Evolutionary conservation across 495 filamentous ascomycete species (phyloP), one percentile per base, ranked within the genome.

Genomic region (Lasiosphaeris hirsuta): DNA sequence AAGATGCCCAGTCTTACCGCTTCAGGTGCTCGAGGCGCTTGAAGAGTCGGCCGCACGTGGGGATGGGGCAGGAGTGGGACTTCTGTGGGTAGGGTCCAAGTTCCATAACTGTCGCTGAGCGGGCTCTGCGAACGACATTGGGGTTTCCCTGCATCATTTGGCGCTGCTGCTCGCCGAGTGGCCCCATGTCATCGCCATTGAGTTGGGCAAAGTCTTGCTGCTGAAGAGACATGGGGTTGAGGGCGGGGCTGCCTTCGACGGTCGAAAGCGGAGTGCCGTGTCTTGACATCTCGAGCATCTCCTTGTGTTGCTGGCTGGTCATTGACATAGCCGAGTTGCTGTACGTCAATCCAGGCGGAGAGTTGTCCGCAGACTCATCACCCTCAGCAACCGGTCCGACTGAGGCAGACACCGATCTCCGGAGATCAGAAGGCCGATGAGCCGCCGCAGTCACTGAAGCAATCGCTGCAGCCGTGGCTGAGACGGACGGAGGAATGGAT

Each of bases 1-100:
- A 74, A 74, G 44, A 47, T 44, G 60, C 57, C 58, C 66, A 67
- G 72, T 74, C 90, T 84, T 90, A 96, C 90, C 94, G 87, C 81
- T 98, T 98, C 65, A 98, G 84, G 80, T 98, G 94, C 75, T 98
- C 94, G 79, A 98, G 84, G 69, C 94, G 86, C 85, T 98, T 98
- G 82, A 98, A 98, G 61, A 96, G 82, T 70, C 95, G 87, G 42
- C 95, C 94, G 71, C 94, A 98, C 19, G 92, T 91, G 23, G 95
- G 95, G 69, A 98, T 98, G n/a, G 94, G 94, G 77, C 94, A 98
- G 8, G 92, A 96, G 71, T 98, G 94, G 9, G 90, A 93, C 71
- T 98, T 98, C 63, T 95, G 90, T 10, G 94, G 92, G 70, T 98
- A 98, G 40, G 94, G 94, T 37, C 91, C 92, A 51, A 96, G 79